Evolutionary conservation across 208 protist genomes (phyloP), one percentile per base, ranked within the genome.

Genomic region (Leptomonas seymouri): DNA sequence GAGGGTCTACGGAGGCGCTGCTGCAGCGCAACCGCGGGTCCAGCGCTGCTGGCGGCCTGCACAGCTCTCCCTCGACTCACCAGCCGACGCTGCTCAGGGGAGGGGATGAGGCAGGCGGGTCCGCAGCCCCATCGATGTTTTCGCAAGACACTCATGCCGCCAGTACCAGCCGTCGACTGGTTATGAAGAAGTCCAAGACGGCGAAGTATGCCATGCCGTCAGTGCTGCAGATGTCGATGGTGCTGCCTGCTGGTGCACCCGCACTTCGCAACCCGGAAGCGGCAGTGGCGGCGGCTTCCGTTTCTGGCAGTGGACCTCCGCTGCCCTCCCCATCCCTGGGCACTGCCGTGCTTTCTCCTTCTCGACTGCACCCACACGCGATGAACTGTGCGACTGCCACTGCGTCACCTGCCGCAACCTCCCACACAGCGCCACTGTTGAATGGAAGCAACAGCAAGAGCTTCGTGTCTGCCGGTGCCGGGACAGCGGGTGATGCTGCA

Each of bases 191-290:
- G 42, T 65, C 54, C 20, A 59, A 42, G 28, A 65, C 42, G 25
- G 36, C 60, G n/a, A 60, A 59, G 51, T 48, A 60, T 41, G 49
- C 63, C 30, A 39, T 59, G 39, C 63, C 63, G 42, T 75, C 69
- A 44, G 61, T 68, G 31, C 46, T 75, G 69, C 69, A 67, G 54
- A 42, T 56, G 42, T 64, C 54, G 31, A 68, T 51, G 23, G 69
- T 75, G 54, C 31, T 67, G 23, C 68, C 60, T 5, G 54, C 60
- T 25, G 61, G 53, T 20, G 58, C 31, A 4, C 55, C 21, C 60
- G 46, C 60, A 21, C 31, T 65, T 18, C 60, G 60, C 31, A 55
- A 65, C 58, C 44, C 44, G 2, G 58, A 49, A 15, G 25, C 41
- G 3, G 28, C 48, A 25, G 25, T 30, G 23, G 36, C 48, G 8